A percentile compares a stretch with the other conserved stretches of the same genome.
phyloP scores from a whole-genome alignment of 108 stramenopile genomes.

The Cylindrotheca closterium region DNA sequence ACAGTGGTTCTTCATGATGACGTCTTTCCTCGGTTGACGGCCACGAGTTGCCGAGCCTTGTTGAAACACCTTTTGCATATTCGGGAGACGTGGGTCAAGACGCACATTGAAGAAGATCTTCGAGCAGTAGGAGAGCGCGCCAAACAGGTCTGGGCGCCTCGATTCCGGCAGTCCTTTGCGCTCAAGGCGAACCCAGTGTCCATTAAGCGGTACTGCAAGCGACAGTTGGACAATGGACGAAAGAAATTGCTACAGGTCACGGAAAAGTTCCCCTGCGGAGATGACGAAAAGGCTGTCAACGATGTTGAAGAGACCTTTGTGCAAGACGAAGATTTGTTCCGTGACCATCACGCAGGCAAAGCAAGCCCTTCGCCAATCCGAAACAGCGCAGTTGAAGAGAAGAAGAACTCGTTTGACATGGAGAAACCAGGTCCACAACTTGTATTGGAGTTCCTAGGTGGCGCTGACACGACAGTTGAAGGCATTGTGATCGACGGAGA shows the following conservation, averaged over 20 bases:
- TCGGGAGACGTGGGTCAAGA: slow-evolving; percentile 86
- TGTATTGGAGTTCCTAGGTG: slow-evolving; percentile 48
- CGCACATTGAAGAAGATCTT: slow-evolving; percentile 74
- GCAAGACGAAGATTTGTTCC: slow-evolving; percentile 7
- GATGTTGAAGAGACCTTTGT: slow-evolving; percentile 1
- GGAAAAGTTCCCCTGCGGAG: not conserved
- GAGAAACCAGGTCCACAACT: slow-evolving; percentile 15
- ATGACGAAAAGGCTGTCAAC: not conserved
- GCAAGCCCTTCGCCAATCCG: slow-evolving; percentile 3
- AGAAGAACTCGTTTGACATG: not conserved
- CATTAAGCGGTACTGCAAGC: slow-evolving; percentile 68
- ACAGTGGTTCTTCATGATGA: slow-evolving; percentile 92
- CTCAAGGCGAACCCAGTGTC: slow-evolving; percentile 27
- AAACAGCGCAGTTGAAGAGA: slow-evolving; percentile 1
- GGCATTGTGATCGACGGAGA: slow-evolving; percentile 75
- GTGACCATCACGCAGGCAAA: slow-evolving; percentile 5
- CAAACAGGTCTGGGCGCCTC: slow-evolving; percentile 73
- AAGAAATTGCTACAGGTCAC: slow-evolving; percentile 27
- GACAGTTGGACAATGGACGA: slow-evolving; percentile 44
- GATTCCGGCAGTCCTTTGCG: slow-evolving; percentile 68
- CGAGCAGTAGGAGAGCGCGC: slow-evolving; percentile 73
- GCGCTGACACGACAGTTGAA: slow-evolving; percentile 25
- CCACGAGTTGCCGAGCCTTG: slow-evolving; percentile 80
- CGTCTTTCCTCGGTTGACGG: slow-evolving; percentile 91
- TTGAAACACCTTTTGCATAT: slow-evolving; percentile 85